Evolutionary conservation across 1,284 basidiomycete species (phyloP), one percentile per base, ranked within the genome.

Genomic region (Apiotrichum sp.): DNA sequence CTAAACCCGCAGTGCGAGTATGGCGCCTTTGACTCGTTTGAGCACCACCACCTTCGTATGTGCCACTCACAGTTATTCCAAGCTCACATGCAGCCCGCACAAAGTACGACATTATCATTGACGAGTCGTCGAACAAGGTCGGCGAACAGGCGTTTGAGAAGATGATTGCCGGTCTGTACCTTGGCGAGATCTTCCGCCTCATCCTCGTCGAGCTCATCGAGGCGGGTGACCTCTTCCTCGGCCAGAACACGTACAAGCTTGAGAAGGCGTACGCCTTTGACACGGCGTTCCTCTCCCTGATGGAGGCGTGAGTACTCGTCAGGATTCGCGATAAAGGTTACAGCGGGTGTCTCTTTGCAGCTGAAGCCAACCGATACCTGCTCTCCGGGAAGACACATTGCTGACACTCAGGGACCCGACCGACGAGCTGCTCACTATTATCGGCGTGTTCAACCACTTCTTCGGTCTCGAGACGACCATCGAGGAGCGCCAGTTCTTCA

Each of bases 11-110:
- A 72, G 69, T 77, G 75, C 66, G 71, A 74, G 63, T 75, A 93
- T 88, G 93, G 95, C 59, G 95, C 95, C 0, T 98, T 98, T 72
- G 95, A 98, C 78, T 96, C 93, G 22, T 93, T 93, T 69, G 84
- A 88, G 64, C 93, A 98, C 72, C 88, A 96, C 74, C 88, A 97
- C 74, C 83, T 96, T 33, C 90, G 75, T 72, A 63, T 70, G 70
- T 69, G 3, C 7, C 10, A 4, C 6, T 29, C 14, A 11, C 13
- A 4, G 13, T 33, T 47, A 2, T 16, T 14, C 10, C 4, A 10
- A 39, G 36, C 56, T 65, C 47, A 65, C 55, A 10, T 2, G 6
- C 56, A 75, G 74, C 93, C 3, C 81, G 95, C 59, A 97, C 93
- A 11, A 92, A 93, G 77, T 98, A 96, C 76, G 95, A 98, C 72